These are phyloP conservation scores for Penicillium olsonii DNA, from an alignment of 2,329 filamentous ascomycete species.

Conservation along the genomic window DNA sequence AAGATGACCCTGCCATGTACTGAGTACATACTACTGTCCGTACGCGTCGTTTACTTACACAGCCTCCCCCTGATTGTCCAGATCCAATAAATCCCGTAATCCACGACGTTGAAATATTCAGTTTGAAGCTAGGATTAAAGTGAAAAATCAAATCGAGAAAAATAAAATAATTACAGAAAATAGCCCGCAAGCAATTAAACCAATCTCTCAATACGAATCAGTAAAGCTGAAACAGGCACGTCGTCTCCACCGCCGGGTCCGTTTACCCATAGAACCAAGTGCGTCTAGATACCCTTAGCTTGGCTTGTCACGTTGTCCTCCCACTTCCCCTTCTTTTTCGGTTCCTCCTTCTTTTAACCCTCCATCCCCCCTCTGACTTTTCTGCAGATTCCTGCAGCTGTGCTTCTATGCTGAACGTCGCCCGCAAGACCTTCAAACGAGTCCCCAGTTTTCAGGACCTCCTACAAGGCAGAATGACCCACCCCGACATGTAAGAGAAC, in stretches of 20 bases:
- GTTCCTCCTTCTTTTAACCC: conserved; percentile 18
- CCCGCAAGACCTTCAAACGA: conserved; percentile 45
- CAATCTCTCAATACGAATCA: conserved; percentile 12
- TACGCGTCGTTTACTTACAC: conserved; percentile 8
- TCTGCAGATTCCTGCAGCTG: conserved; percentile 35
- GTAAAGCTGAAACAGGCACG: conserved; percentile 40
- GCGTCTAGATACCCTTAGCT: conserved; percentile 24
- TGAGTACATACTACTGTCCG: too few species aligned
- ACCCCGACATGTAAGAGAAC: conserved; percentile 46
- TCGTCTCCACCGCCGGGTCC: conserved; percentile 32
- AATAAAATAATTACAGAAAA: background rate
- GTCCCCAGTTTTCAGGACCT: conserved; percentile 49
- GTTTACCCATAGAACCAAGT: conserved; percentile 15
- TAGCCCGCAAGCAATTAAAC: background rate
- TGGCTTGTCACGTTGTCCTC: conserved; percentile 22
- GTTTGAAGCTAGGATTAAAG: background rate
- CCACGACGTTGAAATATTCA: background rate
- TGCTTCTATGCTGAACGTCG: conserved; percentile 46
- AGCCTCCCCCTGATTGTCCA: background rate
- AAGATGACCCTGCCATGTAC: background rate
- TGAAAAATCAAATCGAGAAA: background rate
- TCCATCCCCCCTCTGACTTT: conserved; percentile 18
- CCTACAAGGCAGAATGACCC: conserved; percentile 49
- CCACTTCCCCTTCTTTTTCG: conserved; percentile 24
- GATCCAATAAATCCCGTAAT: background rate